Conservation (phyloP, 106 monocot species). For the Acanthochlamys bracteata region DNA sequence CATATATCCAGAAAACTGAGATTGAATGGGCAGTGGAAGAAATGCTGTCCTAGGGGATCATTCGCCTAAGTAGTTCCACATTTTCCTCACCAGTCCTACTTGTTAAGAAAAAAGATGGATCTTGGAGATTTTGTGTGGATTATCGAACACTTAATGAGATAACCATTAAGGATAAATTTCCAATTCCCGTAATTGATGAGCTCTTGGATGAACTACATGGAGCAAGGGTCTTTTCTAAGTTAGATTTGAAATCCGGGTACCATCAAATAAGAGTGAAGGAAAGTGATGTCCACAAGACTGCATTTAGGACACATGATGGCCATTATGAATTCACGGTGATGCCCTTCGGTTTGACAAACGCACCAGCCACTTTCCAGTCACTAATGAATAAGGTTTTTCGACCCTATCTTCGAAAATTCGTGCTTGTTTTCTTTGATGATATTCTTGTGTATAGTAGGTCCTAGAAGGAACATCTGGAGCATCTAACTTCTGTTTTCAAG, state of each 20-base stretch:
- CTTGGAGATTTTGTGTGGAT: background rate
- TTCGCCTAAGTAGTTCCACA: background rate
- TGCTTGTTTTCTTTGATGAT: background rate
- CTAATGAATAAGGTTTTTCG: background rate
- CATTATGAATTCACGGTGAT: background rate
- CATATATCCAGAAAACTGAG: background rate
- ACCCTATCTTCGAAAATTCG: background rate
- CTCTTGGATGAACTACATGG: background rate
- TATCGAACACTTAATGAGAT: background rate
- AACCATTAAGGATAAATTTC: background rate
- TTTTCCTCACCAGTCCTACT: background rate
- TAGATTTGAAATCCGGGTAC: background rate
- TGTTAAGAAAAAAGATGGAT: background rate
- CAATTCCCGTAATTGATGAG: background rate
- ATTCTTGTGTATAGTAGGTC: background rate
- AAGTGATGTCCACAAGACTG: background rate
- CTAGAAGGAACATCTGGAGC: background rate
- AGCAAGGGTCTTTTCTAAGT: background rate
- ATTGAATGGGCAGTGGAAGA: background rate
- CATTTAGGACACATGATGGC: background rate
- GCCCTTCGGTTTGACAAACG: background rate
- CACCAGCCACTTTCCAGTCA: background rate
- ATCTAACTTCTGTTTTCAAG: background rate
- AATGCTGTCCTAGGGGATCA: background rate
- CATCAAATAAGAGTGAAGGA: background rate